A percentile compares a stretch with the other conserved stretches of the same genome.
Conservation (phyloP, 2,329 filamentous ascomycete genomes). For the Colletotrichum sp. region DNA sequence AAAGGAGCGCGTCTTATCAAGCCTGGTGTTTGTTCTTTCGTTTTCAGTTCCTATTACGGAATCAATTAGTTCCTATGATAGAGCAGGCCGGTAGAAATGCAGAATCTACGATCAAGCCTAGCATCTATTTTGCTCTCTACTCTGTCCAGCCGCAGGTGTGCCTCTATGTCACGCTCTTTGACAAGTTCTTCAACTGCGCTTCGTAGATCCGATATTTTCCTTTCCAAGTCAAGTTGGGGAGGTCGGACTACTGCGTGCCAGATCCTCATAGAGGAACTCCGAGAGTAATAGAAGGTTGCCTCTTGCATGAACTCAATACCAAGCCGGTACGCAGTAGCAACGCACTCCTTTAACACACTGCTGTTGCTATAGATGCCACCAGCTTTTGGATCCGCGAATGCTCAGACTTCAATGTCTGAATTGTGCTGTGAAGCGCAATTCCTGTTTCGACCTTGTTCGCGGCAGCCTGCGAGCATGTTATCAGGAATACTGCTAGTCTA, state of each 20-base stretch:
- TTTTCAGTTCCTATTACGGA: neutral
- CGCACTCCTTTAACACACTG: neutral
- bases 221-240: neutral
- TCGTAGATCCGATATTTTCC: neutral
- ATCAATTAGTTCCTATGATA: neutral
- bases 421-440: neutral
- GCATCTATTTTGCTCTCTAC: neutral
- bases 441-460: neutral
- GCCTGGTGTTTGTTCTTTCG: neutral
- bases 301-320: neutral
- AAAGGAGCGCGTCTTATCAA: neutral
- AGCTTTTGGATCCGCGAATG: neutral
- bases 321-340: neutral
- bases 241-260: neutral
- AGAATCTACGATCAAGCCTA: neutral
- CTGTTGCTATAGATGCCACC: neutral
- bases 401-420: neutral
- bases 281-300: neutral
- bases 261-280: neutral
- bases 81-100: neutral
- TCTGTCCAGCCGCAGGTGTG: neutral
- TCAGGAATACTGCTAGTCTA: neutral
- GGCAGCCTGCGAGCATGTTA: neutral
- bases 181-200: neutral
- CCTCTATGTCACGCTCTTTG: neutral